phyloP scores from a whole-genome alignment of 148 eudicot species.

The Camellia granthamiana region DNA sequence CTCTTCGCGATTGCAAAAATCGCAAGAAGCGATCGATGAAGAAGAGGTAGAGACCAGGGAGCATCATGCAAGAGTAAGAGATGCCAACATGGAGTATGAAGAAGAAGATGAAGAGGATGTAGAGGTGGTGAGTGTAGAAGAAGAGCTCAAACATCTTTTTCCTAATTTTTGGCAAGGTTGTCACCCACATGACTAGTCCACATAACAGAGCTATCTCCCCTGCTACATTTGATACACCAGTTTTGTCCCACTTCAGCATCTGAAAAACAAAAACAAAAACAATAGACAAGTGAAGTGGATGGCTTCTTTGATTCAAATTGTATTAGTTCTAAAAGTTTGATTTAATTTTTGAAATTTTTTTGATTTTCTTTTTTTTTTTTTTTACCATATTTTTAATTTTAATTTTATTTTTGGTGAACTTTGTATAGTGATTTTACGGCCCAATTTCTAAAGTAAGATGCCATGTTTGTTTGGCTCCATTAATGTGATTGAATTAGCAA shows the following conservation, averaged over 20 bases:
- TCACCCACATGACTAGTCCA: slow-evolving; percentile 43
- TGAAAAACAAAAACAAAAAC: slow-evolving; percentile 8
- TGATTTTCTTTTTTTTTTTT: too few relatives aligned
- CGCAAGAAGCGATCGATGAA: slow-evolving; percentile 49
- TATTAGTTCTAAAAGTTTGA: too few relatives aligned
- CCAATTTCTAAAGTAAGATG: too few relatives aligned
- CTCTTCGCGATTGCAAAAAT: slow-evolving; percentile 41
- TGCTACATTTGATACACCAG: slow-evolving; percentile 41
- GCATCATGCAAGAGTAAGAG: slow-evolving; percentile 40
- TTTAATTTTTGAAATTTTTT: too few relatives aligned
- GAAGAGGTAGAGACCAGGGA: slow-evolving; percentile 56
- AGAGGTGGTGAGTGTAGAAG: slow-evolving; percentile 57
- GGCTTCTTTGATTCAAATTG: too few relatives aligned
- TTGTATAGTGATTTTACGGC: too few relatives aligned
- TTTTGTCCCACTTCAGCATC: slow-evolving; percentile 47
- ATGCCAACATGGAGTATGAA: slow-evolving; percentile 51
- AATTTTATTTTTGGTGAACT: too few relatives aligned
- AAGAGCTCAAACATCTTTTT: slow-evolving; percentile 49
- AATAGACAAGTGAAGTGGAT: too few relatives aligned
- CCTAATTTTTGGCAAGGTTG: slow-evolving; percentile 38
- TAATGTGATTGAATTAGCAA: too few relatives aligned
- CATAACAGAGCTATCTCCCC: slow-evolving; percentile 45
- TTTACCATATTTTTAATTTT: too few relatives aligned
- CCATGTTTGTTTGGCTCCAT: too few relatives aligned
- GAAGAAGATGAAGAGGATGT: slow-evolving; percentile 41